phyloP scores from a whole-genome alignment of 106 monocot species.

The Acorus calamus region DNA sequence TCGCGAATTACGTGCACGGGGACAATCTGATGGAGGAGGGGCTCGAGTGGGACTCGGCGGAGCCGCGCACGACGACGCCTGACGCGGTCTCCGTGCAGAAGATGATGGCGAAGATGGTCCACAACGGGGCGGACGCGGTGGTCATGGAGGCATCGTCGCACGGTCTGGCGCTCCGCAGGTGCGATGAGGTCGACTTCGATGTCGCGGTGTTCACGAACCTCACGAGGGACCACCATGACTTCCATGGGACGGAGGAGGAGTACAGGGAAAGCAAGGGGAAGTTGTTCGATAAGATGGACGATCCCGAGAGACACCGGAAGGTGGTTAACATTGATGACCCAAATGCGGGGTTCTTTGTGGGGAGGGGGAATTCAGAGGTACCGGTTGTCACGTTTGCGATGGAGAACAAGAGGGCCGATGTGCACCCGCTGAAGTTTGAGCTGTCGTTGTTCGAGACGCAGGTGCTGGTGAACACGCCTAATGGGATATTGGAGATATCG shows the following conservation, averaged over 20 bases:
- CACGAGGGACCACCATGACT: slow-evolving; percentile 26
- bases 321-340: slow-evolving; percentile 25
- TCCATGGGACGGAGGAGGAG: slow-evolving; percentile 19
- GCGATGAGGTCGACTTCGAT: slow-evolving; percentile 19
- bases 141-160: slow-evolving; percentile 29
- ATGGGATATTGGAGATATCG: slow-evolving; percentile 17
- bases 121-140: slow-evolving; percentile 9
- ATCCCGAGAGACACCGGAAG: slow-evolving; percentile 17
- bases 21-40: slow-evolving; percentile 9
- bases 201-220: slow-evolving; percentile 22
- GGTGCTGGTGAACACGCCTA: slow-evolving; percentile 13
- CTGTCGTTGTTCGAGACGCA: slow-evolving; percentile 10
- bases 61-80: slow-evolving; percentile 15
- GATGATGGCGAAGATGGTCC: slow-evolving; percentile 20
- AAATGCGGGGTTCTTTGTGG: slow-evolving; percentile 9
- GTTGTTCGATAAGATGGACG: slow-evolving; percentile 17
- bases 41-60: too few species aligned
- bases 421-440: slow-evolving; percentile 12
- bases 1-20: slow-evolving; percentile 15
- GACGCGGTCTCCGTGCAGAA: slow-evolving; percentile 20
- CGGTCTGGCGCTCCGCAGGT: slow-evolving; percentile 15
- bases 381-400: slow-evolving; percentile 20
- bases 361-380: slow-evolving; percentile 12
- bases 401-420: slow-evolving; percentile 22
- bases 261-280: slow-evolving; percentile 20